Percentiles rank a stretch among this genome's conserved stretches.
phyloP scores from a whole-genome alignment of 1,284 basidiomycete genomes.

The Rhodotorula sp. region DNA sequence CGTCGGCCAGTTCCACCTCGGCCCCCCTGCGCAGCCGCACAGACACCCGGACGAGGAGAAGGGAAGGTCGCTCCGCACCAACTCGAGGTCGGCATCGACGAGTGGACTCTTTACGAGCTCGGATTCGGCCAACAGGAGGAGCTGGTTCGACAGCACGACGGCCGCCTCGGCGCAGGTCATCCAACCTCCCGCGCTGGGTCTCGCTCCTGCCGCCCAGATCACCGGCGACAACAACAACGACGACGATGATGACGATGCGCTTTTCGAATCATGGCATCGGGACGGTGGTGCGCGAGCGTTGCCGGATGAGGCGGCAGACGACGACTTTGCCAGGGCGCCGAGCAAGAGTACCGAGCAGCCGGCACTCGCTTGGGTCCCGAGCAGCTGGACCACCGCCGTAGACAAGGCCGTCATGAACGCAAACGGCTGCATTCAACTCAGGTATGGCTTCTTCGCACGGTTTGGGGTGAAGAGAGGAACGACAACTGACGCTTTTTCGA shows the following conservation, averaged over 20 bases:
- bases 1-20: neutral
- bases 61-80: constrained; percentile 16
- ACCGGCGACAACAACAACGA: constrained; percentile 5
- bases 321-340: neutral
- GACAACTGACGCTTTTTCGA: neutral
- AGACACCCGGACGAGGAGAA: constrained; percentile 35
- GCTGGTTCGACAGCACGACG: neutral
- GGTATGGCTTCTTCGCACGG: constrained; percentile 1
- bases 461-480: neutral
- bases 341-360: neutral
- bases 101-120: constrained; percentile 1
- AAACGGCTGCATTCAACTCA: constrained; percentile 20
- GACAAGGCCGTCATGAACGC: constrained; percentile 18
- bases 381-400: constrained; percentile 15
- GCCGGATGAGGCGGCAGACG: neutral
- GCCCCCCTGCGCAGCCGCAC: neutral
- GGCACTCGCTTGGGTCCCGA: neutral
- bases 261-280: constrained; percentile 7
- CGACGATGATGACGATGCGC: constrained; percentile 16
- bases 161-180: neutral
- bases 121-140: neutral
- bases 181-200: neutral
- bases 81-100: neutral
- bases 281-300: neutral
- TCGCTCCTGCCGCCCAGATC: too few relatives aligned